Base-by-base conservation (phyloP, 176 grass and related monocot genomes). In the Paspalum notatum region DNA sequence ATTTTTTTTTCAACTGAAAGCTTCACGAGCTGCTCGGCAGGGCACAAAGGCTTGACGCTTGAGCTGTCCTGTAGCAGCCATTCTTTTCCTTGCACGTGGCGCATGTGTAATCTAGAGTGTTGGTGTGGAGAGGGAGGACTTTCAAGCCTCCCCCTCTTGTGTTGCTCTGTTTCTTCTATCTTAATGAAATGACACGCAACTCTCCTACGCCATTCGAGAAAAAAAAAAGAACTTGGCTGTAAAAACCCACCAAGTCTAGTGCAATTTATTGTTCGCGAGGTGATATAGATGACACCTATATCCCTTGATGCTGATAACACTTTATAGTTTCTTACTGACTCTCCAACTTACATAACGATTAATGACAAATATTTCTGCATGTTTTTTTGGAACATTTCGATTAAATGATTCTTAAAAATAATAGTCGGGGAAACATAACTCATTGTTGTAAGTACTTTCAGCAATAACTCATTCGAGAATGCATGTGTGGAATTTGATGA, bases 401-500 rank as follows among this genome's bases (percentile, higher is more conserved):
- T 53, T 12, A 32, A 68, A 53, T 16, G 12, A 8, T 42, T 46
- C 39, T 49, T 61, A 59, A 38, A 49, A 43, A 27, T 44, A 81
- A 65, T 63, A 68, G n/a, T 62, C 4, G 69, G 47, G n/a, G 63
- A 65, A 43, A 62, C 21, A 14, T 39, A 24, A 45, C 67, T 63
- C 74, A 65, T 78, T 76, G 45, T 64, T 76, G 41, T 80, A 56
- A 63, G 70, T 65, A 44, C 12, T 86, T 82, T 61, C 88, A 94
- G 92, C 70, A 94, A 88, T 81, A 61, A 74, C 77, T 79, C 73
- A 78, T 94, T 91, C 89, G 92, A 94, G 89, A 94, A 94, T 86
- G 88, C 92, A 16, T 94, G 88, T 37, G 62, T 94, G 79, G 92
- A 94, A 80, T 94, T 94, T 78, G 92, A 91, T 84, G 92, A 94